Evolutionary conservation across 225 moss, liverwort and hornwort species (phyloP).

Genomic region (Takakia lepidozioides): DNA sequence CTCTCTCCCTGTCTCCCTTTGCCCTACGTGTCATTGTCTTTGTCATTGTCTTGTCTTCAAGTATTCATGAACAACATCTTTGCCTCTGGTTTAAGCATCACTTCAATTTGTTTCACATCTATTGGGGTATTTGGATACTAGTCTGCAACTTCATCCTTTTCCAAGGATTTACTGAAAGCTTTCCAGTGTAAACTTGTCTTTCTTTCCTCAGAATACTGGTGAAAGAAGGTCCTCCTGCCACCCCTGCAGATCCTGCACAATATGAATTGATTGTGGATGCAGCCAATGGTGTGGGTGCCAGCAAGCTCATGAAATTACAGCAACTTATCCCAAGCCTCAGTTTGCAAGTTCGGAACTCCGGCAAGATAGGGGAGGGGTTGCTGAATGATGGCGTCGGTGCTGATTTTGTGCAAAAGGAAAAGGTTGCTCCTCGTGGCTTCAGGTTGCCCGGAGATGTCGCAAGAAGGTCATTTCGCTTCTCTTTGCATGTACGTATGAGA

Average conservation of each 20-base stretch:
- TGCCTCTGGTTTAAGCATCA: too few species aligned
- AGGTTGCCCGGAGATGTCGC: constrained; percentile 23
- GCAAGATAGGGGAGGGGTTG: constrained; percentile 48
- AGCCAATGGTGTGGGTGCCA: constrained; percentile 91
- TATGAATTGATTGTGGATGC: constrained; percentile 69
- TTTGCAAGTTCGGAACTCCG: constrained; percentile 69
- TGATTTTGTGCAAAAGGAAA: constrained; percentile 93
- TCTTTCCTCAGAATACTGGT: constrained; percentile 77
- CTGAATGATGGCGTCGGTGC: constrained; percentile 82
- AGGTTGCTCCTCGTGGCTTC: constrained; percentile 62
- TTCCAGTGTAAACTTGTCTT: constrained; percentile 32
- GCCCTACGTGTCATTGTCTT: not conserved
- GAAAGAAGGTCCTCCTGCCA: constrained; percentile 52
- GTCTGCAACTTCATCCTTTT: too few species aligned
- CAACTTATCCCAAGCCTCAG: constrained; percentile 34
- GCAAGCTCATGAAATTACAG: constrained; percentile 50
- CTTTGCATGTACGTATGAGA: too few species aligned
- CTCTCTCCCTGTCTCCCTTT: not conserved
- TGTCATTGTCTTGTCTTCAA: too few species aligned
- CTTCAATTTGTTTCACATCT: too few species aligned
- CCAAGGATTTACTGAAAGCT: constrained; percentile 13
- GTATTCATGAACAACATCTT: too few species aligned
- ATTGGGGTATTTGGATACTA: too few species aligned
- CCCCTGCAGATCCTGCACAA: constrained; percentile 12
- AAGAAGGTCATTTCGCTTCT: too few species aligned